These are phyloP conservation scores for Neocucurbitaria cava DNA, from an alignment of 2,329 filamentous ascomycete genomes.

Conservation along the genomic window DNA sequence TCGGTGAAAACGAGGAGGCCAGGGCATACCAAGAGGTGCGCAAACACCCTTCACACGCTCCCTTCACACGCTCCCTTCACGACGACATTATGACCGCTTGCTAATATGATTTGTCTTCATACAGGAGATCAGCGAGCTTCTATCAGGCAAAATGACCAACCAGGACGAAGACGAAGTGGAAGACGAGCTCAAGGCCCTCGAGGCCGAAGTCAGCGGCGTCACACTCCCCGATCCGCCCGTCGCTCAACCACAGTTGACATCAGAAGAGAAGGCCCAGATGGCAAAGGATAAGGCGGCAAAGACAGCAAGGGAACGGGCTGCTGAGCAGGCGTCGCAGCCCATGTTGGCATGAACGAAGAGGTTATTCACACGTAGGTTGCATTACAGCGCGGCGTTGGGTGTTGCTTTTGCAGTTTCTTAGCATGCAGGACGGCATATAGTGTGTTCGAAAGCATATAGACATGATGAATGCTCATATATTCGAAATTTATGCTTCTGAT, in stretches of 20 bases:
- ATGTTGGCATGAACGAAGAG: constrained; percentile 43
- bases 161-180: constrained; percentile 98
- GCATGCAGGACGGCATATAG: constrained; percentile 3
- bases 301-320: constrained; percentile 41
- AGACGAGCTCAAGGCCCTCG: constrained; percentile 86
- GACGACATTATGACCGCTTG: not conserved
- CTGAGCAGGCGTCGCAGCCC: constrained; percentile 43
- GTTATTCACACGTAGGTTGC: constrained; percentile 19
- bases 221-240: constrained; percentile 51
- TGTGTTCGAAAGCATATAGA: not conserved
- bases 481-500: constrained; percentile 2
- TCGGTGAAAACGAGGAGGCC: constrained; percentile 91
- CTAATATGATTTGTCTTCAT: constrained; percentile 17
- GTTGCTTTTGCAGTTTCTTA: constrained; percentile 10
- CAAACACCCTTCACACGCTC: constrained; percentile 1
- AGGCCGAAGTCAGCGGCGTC: constrained; percentile 64
- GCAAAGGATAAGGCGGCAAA: constrained; percentile 42
- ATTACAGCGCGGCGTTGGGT: constrained; percentile 46
- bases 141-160: constrained; percentile 86
- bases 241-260: constrained; percentile 38
- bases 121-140: constrained; percentile 94
- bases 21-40: constrained; percentile 86
- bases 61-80: not conserved
- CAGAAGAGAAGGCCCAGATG: constrained; percentile 36
- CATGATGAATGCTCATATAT: not conserved